Conservation (phyloP, 495 filamentous ascomycete genomes). For the Xylaria sp. region DNA sequence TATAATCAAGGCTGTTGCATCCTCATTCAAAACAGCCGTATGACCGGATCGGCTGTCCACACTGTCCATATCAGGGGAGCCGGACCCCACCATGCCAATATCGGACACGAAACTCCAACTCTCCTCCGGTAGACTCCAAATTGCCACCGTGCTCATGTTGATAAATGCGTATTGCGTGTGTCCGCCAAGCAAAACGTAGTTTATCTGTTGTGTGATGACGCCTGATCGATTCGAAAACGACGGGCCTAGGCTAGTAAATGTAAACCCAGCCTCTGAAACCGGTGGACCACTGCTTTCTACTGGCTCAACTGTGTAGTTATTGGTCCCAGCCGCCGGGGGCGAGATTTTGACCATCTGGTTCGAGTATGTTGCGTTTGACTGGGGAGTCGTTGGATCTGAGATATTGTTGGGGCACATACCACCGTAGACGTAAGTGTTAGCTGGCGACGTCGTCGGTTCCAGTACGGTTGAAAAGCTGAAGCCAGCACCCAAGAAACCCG, state of each 20-base stretch:
- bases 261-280: slow-evolving; percentile 86
- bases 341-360: slow-evolving; percentile 72
- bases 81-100: slow-evolving; percentile 55
- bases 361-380: slow-evolving; percentile 74
- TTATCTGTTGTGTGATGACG: slow-evolving; percentile 67
- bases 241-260: slow-evolving; percentile 72
- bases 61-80: slow-evolving; percentile 36
- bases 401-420: slow-evolving; percentile 80
- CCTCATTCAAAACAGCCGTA: slow-evolving; percentile 76
- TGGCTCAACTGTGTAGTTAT: slow-evolving; percentile 32
- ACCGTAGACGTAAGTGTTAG: slow-evolving; percentile 76
- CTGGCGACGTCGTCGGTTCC: slow-evolving; percentile 53
- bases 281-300: slow-evolving; percentile 54
- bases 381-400: slow-evolving; percentile 57
- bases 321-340: slow-evolving; percentile 43
- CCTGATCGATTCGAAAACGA: slow-evolving; percentile 63
- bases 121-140: slow-evolving; percentile 85
- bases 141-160: slow-evolving; percentile 89
- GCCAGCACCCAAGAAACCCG: slow-evolving; percentile 70
- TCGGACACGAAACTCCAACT: slow-evolving; percentile 78
- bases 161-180: slow-evolving; percentile 85
- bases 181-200: slow-evolving; percentile 83
- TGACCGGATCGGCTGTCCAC: slow-evolving; percentile 88
- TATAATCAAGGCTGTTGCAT: slow-evolving; percentile 76
- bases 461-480: slow-evolving; percentile 70